phyloP scores from a whole-genome alignment of 164 flowering plant genomes.

The Magnolia kwangsiensis region DNA sequence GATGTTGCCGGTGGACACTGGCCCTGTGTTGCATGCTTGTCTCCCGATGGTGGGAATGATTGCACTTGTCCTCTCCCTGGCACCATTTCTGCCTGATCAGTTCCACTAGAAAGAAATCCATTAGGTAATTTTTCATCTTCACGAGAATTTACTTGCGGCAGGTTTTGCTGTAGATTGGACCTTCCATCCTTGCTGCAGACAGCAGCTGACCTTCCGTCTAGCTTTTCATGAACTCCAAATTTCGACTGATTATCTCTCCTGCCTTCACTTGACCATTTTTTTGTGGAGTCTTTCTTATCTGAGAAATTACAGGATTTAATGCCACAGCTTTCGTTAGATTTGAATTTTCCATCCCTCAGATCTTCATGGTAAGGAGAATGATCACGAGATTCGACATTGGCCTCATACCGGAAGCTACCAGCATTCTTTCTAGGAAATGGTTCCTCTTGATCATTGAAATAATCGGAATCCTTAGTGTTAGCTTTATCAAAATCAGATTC shows the following conservation, averaged over 20 bases:
- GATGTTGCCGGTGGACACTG: constrained; percentile 20
- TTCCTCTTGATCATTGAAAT: constrained; percentile 24
- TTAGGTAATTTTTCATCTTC: constrained; percentile 42
- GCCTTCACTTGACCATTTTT: constrained; percentile 34
- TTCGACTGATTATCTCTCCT: constrained; percentile 33
- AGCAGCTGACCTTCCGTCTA: constrained; percentile 20
- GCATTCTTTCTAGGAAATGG: constrained; percentile 11
- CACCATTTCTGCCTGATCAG: constrained; percentile 18
- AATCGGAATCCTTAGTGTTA: constrained; percentile 33
- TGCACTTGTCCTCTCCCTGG: constrained; percentile 4
- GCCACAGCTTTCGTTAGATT: constrained; percentile 31
- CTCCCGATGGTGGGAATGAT: not conserved
- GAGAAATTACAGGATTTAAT: constrained; percentile 19
- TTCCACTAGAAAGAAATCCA: constrained; percentile 29
- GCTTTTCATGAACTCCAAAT: constrained; percentile 22
- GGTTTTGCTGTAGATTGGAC: constrained; percentile 21
- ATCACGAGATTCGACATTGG: constrained; percentile 30
- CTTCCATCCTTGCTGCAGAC: constrained; percentile 27
- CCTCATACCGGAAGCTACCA: constrained; percentile 7
- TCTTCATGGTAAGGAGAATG: constrained; percentile 27
- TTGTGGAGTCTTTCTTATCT: constrained; percentile 36
- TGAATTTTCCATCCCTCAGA: constrained; percentile 32
- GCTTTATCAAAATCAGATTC: constrained; percentile 34
- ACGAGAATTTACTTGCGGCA: constrained; percentile 11
- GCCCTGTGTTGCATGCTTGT: constrained; percentile 8